These are phyloP conservation scores for Trichoderma afroharzianum DNA, from an alignment of 2,329 filamentous ascomycete genomes.

Conservation along the genomic window DNA sequence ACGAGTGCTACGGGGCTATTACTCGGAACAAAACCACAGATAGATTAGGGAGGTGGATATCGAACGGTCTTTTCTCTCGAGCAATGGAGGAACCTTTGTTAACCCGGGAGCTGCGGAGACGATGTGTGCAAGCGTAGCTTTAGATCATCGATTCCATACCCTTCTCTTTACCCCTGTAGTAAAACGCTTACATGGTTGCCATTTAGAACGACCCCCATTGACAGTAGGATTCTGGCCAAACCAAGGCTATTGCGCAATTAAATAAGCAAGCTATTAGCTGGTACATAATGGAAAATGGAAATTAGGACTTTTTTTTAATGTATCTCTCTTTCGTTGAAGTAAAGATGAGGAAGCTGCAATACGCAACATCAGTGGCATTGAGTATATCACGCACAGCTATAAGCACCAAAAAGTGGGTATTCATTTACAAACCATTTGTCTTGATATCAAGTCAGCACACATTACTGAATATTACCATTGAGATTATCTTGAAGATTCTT, in stretches of 20 bases:
- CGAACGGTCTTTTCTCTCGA: neutral
- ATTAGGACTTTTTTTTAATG: neutral
- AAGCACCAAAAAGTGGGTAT: neutral
- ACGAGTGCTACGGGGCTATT: neutral
- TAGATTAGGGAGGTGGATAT: neutral
- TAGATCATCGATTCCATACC: neutral
- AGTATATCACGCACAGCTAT: neutral
- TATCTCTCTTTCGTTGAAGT: neutral
- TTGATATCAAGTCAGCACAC: neutral
- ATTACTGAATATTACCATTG: neutral
- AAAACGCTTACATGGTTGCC: neutral
- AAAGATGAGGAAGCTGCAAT: neutral
- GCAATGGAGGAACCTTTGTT: neutral
- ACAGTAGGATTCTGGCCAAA: neutral
- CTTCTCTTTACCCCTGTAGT: neutral
- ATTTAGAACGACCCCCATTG: neutral
- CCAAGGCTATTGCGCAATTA: neutral
- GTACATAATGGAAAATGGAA: neutral
- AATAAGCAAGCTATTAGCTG: neutral
- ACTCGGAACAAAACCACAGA: neutral
- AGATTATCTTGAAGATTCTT: neutral
- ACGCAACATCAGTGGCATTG: neutral
- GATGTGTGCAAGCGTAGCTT: neutral
- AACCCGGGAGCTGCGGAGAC: neutral
- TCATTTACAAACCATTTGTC: neutral